Conservation (phyloP, 306 rosid species). For the Abrus precatorius region DNA sequence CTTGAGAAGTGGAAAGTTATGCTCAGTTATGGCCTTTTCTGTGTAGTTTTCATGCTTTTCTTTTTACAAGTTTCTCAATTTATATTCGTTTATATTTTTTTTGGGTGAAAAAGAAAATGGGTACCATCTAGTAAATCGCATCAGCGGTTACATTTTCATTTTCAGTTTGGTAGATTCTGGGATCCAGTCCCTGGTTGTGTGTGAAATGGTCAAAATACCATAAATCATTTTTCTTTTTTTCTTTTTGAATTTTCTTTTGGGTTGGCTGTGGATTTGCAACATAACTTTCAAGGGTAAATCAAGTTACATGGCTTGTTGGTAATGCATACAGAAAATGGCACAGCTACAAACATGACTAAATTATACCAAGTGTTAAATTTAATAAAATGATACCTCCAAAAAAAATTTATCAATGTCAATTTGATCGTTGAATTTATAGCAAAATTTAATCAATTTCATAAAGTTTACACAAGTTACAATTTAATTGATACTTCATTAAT, state of each 20-base stretch:
- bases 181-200: constrained; percentile 10
- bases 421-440: too few species aligned
- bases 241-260: neutral
- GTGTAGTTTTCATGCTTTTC: constrained; percentile 33
- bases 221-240: neutral
- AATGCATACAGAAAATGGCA: too few species aligned
- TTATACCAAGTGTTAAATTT: too few species aligned
- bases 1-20: constrained; percentile 25
- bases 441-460: too few species aligned
- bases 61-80: constrained; percentile 39
- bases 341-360: too few species aligned
- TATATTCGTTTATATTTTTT: neutral
- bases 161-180: constrained; percentile 12
- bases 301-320: too few species aligned
- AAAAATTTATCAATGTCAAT: too few species aligned
- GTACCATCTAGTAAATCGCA: neutral
- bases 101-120: constrained; percentile 5
- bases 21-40: constrained; percentile 14
- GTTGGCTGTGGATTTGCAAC: neutral
- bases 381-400: too few species aligned
- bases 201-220: neutral
- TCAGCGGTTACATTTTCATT: constrained; percentile 5
- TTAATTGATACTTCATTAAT: too few species aligned
- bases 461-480: too few species aligned
- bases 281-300: too few species aligned